A percentile compares a stretch with the other conserved stretches of the same genome.
phyloP scores from a whole-genome alignment of 2,329 filamentous ascomycete genomes.

The Nemania sp. region DNA sequence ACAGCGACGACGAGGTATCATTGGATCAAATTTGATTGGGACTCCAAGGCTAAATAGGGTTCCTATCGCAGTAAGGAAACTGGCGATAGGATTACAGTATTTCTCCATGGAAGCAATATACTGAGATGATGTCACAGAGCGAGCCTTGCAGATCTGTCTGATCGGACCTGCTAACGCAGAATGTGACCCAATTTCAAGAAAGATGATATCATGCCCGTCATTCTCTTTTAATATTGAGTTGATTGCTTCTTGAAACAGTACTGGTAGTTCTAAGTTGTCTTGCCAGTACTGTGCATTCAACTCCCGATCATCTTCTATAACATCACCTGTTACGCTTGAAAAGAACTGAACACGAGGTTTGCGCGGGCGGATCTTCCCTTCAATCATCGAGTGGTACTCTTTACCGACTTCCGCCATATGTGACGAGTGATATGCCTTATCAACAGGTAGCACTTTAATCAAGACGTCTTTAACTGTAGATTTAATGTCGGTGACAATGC shows the following conservation, averaged over 20 bases:
- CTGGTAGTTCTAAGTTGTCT: constrained; percentile 47
- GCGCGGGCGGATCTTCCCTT: not conserved
- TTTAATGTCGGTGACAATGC: constrained; percentile 3
- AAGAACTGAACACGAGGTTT: constrained; percentile 25
- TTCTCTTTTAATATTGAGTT: constrained; percentile 19
- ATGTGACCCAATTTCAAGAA: constrained; percentile 46
- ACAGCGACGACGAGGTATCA: not conserved
- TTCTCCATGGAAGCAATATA: not conserved
- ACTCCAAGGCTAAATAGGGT: constrained; percentile 40
- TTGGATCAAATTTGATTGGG: constrained; percentile 25
- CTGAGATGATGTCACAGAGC: too few relatives aligned
- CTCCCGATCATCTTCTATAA: constrained; percentile 39
- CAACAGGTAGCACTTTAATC: not conserved
- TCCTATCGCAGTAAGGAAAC: constrained; percentile 40
- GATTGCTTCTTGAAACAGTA: constrained; percentile 53
- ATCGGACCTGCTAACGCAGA: constrained; percentile 43
- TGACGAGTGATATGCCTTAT: constrained; percentile 25
- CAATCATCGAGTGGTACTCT: not conserved
- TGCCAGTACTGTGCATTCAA: constrained; percentile 45
- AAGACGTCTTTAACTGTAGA: not conserved
- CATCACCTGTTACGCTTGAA: constrained; percentile 51
- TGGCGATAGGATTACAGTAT: not conserved
- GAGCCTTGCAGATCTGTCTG: constrained; percentile 32
- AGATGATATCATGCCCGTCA: not conserved
- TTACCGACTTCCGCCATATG: constrained; percentile 2